A percentile compares a stretch with the other conserved stretches of the same genome.
These are phyloP conservation scores for Inosperma sp. DNA, from an alignment of 768 basidiomycete species.

Conservation along the genomic window DNA sequence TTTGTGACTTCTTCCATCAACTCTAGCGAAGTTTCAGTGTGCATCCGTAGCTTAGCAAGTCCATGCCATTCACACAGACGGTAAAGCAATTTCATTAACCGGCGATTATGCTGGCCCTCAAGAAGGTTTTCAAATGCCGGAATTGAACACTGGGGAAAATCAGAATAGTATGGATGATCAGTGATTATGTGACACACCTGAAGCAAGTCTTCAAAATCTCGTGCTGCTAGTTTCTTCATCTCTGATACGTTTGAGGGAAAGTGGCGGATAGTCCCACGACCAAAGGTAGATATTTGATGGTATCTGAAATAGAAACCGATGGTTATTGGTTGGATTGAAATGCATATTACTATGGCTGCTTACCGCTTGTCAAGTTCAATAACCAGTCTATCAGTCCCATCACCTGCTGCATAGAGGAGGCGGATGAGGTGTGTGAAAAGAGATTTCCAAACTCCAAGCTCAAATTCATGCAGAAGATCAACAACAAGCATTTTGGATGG, in stretches of 20 bases:
- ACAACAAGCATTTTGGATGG: slow-evolving; percentile 28
- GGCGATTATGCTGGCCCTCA: slow-evolving; percentile 20
- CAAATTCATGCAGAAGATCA: slow-evolving; percentile 39
- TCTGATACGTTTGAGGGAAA: slow-evolving; percentile 29
- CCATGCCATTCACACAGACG: slow-evolving; percentile 34
- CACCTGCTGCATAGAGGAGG: slow-evolving; percentile 21
- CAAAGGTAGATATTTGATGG: slow-evolving; percentile 20
- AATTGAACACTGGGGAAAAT: slow-evolving; percentile 29
- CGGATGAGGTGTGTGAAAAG: slow-evolving; percentile 34
- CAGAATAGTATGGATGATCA: neutral
- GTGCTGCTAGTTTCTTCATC: slow-evolving; percentile 28
- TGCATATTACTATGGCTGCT: neutral
- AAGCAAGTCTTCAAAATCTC: slow-evolving; percentile 34
- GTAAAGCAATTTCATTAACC: slow-evolving; percentile 33
- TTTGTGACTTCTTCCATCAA: slow-evolving; percentile 22
- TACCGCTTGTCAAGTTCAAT: neutral
- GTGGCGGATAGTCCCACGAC: slow-evolving; percentile 21
- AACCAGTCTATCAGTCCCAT: neutral
- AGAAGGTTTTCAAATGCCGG: slow-evolving; percentile 37
- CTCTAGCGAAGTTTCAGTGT: slow-evolving; percentile 30
- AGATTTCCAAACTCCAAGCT: slow-evolving; percentile 36
- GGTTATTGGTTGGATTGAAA: neutral
- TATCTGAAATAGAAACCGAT: slow-evolving; percentile 10
- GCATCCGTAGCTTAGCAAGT: slow-evolving; percentile 37
- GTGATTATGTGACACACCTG: slow-evolving; percentile 24